Evolutionary conservation across 2,329 filamentous ascomycete genomes (phyloP).

Genomic region (Pochonia chlamydosporia): DNA sequence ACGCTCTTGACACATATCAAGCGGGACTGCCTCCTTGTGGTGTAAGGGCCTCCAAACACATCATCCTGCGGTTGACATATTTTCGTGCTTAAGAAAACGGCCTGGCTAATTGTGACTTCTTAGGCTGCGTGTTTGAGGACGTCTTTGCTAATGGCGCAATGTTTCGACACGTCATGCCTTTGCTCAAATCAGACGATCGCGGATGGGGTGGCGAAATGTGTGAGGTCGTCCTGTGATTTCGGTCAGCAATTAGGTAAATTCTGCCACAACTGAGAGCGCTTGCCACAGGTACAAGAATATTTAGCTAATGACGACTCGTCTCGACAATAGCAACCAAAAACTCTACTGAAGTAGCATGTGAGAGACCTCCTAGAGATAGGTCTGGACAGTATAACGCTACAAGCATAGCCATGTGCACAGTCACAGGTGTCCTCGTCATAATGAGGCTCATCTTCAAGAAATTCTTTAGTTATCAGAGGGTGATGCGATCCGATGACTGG

Average conservation of each 20-base stretch:
- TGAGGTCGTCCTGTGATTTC: not conserved
- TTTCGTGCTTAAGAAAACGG: no score
- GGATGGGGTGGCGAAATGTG: not conserved
- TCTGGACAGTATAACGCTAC: slow-evolving; percentile 3
- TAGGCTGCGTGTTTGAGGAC: slow-evolving; percentile 1
- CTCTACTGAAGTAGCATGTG: slow-evolving; percentile 6
- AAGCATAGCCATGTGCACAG: slow-evolving; percentile 12
- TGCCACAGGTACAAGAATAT: no score
- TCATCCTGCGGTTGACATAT: not conserved
- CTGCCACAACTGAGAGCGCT: no score
- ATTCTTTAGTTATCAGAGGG: slow-evolving; percentile 21
- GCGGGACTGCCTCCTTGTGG: slow-evolving; percentile 1
- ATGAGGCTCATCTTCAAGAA: slow-evolving; percentile 17
- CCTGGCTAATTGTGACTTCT: not conserved
- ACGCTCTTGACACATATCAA: not conserved
- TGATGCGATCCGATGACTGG: slow-evolving; percentile 26
- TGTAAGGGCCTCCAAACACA: not conserved
- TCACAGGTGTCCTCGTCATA: slow-evolving; percentile 14
- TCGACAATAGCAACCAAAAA: slow-evolving; percentile 6
- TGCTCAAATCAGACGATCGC: not conserved
- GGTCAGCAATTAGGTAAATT: slow-evolving; percentile 1
- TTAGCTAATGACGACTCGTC: not conserved
- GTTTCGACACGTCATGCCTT: slow-evolving; percentile 1
- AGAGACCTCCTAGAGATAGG: slow-evolving; percentile 5
- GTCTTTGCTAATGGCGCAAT: not conserved